Percentiles rank a stretch among this genome's conserved stretches.
These are phyloP conservation scores for Geoglossum cookeanum DNA, from an alignment of 2,329 filamentous ascomycete species.

Conservation along the genomic window DNA sequence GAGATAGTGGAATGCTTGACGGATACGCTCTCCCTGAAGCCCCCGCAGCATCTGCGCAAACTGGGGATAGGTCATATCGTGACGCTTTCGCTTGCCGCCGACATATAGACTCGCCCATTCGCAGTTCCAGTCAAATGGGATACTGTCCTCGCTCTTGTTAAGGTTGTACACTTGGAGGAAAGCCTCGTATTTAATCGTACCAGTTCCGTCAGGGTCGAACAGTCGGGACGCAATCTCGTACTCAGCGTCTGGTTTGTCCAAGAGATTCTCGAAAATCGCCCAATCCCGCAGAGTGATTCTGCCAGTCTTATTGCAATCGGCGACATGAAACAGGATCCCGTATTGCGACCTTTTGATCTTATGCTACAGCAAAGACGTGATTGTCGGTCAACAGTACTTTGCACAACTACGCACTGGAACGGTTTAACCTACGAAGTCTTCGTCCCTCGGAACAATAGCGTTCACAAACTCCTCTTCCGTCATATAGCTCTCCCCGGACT, in stretches of 20 bases:
- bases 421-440: constrained; percentile 63
- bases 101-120: constrained; percentile 94
- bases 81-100: constrained; percentile 69
- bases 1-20: constrained; percentile 83
- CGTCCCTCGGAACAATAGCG: constrained; percentile 66
- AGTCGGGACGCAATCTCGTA: constrained; percentile 97
- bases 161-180: constrained; percentile 71
- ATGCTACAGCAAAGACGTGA: constrained; percentile 37
- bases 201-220: constrained; percentile 72
- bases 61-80: constrained; percentile 85
- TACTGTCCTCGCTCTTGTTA: constrained; percentile 67
- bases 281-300: constrained; percentile 69
- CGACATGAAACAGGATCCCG: constrained; percentile 77
- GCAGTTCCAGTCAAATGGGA: constrained; percentile 93
- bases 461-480: constrained; percentile 73
- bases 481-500: constrained; percentile 63
- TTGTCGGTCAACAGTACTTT: constrained; percentile 6
- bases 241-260: constrained; percentile 87
- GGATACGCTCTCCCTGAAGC: constrained; percentile 84
- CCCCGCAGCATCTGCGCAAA: constrained; percentile 97
- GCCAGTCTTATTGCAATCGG: constrained; percentile 58
- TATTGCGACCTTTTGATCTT: constrained; percentile 97
- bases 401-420: not conserved
- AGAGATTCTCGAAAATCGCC: constrained; percentile 82
- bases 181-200: constrained; percentile 74